phyloP scores from a whole-genome alignment of 2,329 filamentous ascomycete genomes.

The Canariomyces notabilis region DNA sequence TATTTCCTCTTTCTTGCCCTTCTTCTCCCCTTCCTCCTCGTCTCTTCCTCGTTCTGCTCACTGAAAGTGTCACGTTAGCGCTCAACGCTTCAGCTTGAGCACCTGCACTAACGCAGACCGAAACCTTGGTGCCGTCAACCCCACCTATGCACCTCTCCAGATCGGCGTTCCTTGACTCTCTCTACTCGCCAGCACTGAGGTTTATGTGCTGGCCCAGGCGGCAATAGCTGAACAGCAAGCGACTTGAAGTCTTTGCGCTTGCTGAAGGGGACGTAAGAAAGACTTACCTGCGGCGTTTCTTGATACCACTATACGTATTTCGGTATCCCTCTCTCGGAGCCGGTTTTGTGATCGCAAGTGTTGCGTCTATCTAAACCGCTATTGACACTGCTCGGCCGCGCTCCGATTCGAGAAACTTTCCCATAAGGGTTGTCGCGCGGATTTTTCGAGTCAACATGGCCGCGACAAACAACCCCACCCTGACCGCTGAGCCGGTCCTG shows the following conservation, averaged over 20 bases:
- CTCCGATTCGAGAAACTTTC: background rate
- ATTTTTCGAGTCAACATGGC: constrained; percentile 6
- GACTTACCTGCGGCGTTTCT: constrained; percentile 36
- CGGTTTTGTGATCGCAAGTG: constrained; percentile 1
- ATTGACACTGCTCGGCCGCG: background rate
- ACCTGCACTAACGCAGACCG: background rate
- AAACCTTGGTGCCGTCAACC: background rate
- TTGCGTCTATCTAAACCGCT: too few species aligned
- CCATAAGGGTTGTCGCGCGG: background rate
- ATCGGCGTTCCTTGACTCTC: constrained; percentile 12
- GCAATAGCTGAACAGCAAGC: constrained; percentile 47
- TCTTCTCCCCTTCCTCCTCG: background rate
- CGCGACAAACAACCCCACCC: constrained; percentile 2
- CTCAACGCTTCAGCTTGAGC: background rate
- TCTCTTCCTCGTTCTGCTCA: background rate
- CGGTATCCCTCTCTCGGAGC: too few species aligned
- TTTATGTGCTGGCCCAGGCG: constrained; percentile 39
- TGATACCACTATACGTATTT: too few species aligned
- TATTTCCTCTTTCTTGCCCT: background rate
- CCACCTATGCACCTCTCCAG: constrained; percentile 17
- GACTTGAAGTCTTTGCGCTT: constrained; percentile 66
- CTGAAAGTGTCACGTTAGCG: too few species aligned
- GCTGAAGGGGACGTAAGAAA: constrained; percentile 52
- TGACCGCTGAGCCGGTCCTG: constrained; percentile 10
- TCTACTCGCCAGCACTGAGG: constrained; percentile 32